Evolutionary conservation across 1,284 basidiomycete species (phyloP).

Genomic region (Cryptococcus hybrid): DNA sequence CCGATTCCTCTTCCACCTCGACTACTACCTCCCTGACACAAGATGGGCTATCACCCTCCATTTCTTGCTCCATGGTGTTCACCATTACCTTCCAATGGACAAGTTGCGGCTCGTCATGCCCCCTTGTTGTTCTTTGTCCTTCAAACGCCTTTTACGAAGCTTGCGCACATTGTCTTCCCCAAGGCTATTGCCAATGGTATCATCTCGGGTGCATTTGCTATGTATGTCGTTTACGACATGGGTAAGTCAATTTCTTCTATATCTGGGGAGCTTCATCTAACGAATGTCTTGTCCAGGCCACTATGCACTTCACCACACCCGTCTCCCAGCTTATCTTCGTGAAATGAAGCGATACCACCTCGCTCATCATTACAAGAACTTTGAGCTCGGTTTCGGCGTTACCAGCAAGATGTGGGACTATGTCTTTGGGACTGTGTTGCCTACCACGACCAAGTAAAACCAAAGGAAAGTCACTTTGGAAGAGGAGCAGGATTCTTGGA

Average conservation of each 20-base stretch:
- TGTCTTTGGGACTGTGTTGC: slow-evolving; percentile 81
- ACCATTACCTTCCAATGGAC: slow-evolving; percentile 99
- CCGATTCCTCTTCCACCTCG: slow-evolving; percentile 97
- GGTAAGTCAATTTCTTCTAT: slow-evolving; percentile 53
- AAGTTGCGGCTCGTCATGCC: slow-evolving; percentile 97
- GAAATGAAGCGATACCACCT: slow-evolving; percentile 98
- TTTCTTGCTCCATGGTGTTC: slow-evolving; percentile 93
- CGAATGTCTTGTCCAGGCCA: slow-evolving; percentile 50
- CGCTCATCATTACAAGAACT: slow-evolving; percentile 96
- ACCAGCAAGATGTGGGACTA: slow-evolving; percentile 94
- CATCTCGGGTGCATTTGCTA: slow-evolving; percentile 85
- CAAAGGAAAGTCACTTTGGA: too few relatives aligned
- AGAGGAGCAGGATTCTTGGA: too few relatives aligned
- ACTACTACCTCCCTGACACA: slow-evolving; percentile 81
- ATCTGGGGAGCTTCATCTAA: too few relatives aligned
- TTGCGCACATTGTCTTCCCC: slow-evolving; percentile 84
- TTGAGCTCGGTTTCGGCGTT: slow-evolving; percentile 97
- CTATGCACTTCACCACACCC: slow-evolving; percentile 88
- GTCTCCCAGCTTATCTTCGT: slow-evolving; percentile 78
- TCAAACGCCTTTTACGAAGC: slow-evolving; percentile 81
- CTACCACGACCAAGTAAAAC: slow-evolving; percentile 49
- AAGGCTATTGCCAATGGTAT: slow-evolving; percentile 83
- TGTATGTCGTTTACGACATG: slow-evolving; percentile 86
- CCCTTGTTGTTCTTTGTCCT: slow-evolving; percentile 73
- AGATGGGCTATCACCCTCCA: slow-evolving; percentile 80